Percentiles rank a stretch among this genome's conserved stretches.
phyloP scores from a whole-genome alignment of 2,329 filamentous ascomycete genomes.

The Hymenotorrendiella dingleyae region DNA sequence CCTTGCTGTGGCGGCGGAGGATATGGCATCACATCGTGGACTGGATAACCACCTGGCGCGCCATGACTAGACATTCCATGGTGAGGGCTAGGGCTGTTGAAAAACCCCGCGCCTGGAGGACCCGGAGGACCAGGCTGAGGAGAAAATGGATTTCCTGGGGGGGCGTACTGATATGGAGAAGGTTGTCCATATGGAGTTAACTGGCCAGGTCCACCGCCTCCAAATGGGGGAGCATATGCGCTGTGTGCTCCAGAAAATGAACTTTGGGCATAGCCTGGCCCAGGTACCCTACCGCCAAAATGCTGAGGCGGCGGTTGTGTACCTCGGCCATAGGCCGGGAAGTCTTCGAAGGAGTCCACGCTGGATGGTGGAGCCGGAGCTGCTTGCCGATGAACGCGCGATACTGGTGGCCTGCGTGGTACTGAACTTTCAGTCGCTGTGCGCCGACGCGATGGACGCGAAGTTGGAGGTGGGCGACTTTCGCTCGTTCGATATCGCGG shows the following conservation, averaged over 20 bases:
- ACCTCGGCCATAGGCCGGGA: slow-evolving; percentile 40
- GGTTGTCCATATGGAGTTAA: slow-evolving; percentile 27
- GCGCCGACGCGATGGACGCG: slow-evolving; percentile 34
- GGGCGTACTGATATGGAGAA: slow-evolving; percentile 19
- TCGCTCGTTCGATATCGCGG: slow-evolving; percentile 22
- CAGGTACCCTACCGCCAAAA: slow-evolving; percentile 23
- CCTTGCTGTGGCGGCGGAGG: slow-evolving; percentile 21
- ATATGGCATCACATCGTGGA: slow-evolving; percentile 29
- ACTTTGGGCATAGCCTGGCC: slow-evolving; percentile 27
- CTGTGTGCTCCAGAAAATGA: slow-evolving; percentile 19
- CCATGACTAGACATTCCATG: slow-evolving; percentile 38
- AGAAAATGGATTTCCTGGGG: slow-evolving; percentile 27
- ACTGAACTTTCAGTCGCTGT: slow-evolving; percentile 31
- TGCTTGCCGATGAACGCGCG: slow-evolving; percentile 37
- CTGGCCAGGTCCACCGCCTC: slow-evolving; percentile 19
- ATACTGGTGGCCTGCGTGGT: slow-evolving; percentile 32
- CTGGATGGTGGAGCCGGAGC: slow-evolving; percentile 52
- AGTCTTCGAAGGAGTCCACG: slow-evolving; percentile 61
- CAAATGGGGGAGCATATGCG: slow-evolving; percentile 27
- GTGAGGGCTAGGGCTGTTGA: slow-evolving; percentile 19
- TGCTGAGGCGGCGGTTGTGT: slow-evolving; percentile 28
- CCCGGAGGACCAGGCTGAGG: slow-evolving; percentile 23
- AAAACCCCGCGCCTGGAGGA: slow-evolving; percentile 28
- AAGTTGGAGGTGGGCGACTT: slow-evolving; percentile 33
- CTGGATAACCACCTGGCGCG: slow-evolving; percentile 19